phyloP scores from a whole-genome alignment of 257 asterid species.

The Przewalskia tangutica region DNA sequence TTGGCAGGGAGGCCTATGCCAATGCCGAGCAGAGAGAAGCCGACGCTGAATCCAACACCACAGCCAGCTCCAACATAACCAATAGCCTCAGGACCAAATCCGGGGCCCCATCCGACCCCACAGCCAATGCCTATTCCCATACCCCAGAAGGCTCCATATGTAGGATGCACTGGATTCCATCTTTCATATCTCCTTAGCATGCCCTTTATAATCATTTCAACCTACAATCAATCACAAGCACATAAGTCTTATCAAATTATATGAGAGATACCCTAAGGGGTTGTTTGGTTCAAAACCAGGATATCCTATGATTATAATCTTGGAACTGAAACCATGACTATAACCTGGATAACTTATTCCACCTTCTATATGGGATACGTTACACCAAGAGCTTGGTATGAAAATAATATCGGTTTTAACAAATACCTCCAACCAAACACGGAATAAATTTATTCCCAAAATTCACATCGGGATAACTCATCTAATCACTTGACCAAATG shows the following conservation, averaged over 20 bases:
- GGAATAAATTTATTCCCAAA: no score
- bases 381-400: no score
- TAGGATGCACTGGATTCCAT: slow-evolving; percentile 95
- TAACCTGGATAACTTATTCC: no score
- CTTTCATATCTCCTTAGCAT: slow-evolving; percentile 63
- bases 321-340: no score
- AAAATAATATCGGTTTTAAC: no score
- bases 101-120: slow-evolving; percentile 99
- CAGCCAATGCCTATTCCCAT: slow-evolving; percentile 89
- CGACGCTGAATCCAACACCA: slow-evolving; percentile 82
- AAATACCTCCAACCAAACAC: no score
- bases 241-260: neutral
- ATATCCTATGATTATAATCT: no score
- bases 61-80: slow-evolving; percentile 98
- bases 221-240: slow-evolving; percentile 21
- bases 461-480: no score
- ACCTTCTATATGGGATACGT: no score
- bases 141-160: slow-evolving; percentile 92
- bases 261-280: neutral
- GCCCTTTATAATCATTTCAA: slow-evolving; percentile 71
- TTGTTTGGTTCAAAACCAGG: no score
- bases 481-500: no score
- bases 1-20: slow-evolving; percentile 92
- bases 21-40: slow-evolving; percentile 62
- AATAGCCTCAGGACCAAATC: slow-evolving; percentile 87